Percentiles rank a stretch among this genome's conserved stretches.
These are phyloP conservation scores for Rhodotorula diobovata DNA, from an alignment of 768 basidiomycete species.

Conservation along the genomic window DNA sequence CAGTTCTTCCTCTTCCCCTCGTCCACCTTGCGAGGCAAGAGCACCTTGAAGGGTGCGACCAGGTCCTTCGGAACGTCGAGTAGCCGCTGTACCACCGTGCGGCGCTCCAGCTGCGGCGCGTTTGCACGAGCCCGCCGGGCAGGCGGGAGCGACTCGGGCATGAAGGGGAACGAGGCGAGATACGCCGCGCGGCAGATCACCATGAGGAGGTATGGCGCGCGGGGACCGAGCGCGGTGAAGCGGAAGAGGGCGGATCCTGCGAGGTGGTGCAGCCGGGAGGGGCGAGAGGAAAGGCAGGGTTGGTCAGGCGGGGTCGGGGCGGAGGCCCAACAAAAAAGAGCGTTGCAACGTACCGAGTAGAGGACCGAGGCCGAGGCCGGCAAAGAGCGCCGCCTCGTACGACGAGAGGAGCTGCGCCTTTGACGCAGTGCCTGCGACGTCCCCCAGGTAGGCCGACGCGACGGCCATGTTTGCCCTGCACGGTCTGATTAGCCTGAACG, in stretches of 20 bases:
- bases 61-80: neutral
- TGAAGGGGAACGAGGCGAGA: neutral
- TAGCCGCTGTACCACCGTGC: neutral
- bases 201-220: neutral
- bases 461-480: neutral
- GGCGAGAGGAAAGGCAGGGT: too few species aligned
- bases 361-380: conserved; percentile 13
- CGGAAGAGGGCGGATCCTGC: conserved; percentile 12
- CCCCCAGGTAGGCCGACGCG: conserved; percentile 21
- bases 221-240: neutral
- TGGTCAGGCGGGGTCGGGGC: too few species aligned
- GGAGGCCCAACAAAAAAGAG: too few species aligned
- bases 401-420: conserved; percentile 16
- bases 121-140: neutral
- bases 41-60: neutral
- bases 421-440: conserved; percentile 7
- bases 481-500: accelerated
- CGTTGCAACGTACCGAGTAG: conserved; percentile 12
- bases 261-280: neutral
- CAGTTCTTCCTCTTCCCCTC: neutral
- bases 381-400: conserved; percentile 1
- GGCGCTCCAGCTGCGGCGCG: too few species aligned
- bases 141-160: conserved; percentile 24
- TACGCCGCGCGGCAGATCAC: neutral
- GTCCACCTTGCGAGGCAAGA: neutral